Evolutionary conservation across 2,329 filamentous ascomycete species (phyloP).

Genomic region (Lecanosticta acicola): DNA sequence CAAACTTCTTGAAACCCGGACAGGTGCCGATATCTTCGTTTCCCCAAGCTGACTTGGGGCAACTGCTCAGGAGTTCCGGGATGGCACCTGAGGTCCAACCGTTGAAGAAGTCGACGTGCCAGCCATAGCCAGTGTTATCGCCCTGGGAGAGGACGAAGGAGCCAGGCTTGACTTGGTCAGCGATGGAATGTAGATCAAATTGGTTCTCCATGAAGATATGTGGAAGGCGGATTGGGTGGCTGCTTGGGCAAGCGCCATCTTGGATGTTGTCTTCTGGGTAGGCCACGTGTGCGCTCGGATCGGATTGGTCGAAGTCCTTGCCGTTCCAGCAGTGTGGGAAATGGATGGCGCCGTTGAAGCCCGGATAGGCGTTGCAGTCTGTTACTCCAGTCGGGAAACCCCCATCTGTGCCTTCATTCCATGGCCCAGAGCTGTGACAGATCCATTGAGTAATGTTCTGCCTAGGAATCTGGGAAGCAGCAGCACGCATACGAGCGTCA

Average conservation of each 20-base stretch:
- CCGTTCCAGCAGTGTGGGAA: slow-evolving; percentile 72
- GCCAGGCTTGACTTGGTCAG: slow-evolving; percentile 32
- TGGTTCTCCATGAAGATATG: slow-evolving; percentile 50
- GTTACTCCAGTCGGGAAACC: slow-evolving; percentile 59
- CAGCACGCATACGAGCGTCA: slow-evolving; percentile 52
- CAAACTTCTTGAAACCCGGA: slow-evolving; percentile 34
- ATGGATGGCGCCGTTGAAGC: slow-evolving; percentile 60
- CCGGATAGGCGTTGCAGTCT: slow-evolving; percentile 54
- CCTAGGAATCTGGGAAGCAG: slow-evolving; percentile 47
- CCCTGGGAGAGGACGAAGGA: slow-evolving; percentile 44
- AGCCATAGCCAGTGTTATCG: slow-evolving; percentile 47
- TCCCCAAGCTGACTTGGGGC: slow-evolving; percentile 54
- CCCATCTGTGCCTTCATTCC: slow-evolving; percentile 41
- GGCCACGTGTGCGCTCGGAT: slow-evolving; percentile 54
- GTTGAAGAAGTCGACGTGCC: slow-evolving; percentile 51
- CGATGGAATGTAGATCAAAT: slow-evolving; percentile 33
- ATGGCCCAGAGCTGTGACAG: slow-evolving; percentile 44
- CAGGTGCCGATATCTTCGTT: slow-evolving; percentile 61
- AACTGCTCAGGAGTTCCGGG: slow-evolving; percentile 61
- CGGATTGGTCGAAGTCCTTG: slow-evolving; percentile 33
- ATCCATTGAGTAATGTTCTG: slow-evolving; percentile 46
- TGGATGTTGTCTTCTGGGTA: slow-evolving; percentile 49
- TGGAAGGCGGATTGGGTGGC: slow-evolving; percentile 51
- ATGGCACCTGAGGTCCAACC: slow-evolving; percentile 52
- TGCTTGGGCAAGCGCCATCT: slow-evolving; percentile 48